Evolutionary conservation across 1,284 basidiomycete species (phyloP).

Genomic region (Apiotrichum porosum): DNA sequence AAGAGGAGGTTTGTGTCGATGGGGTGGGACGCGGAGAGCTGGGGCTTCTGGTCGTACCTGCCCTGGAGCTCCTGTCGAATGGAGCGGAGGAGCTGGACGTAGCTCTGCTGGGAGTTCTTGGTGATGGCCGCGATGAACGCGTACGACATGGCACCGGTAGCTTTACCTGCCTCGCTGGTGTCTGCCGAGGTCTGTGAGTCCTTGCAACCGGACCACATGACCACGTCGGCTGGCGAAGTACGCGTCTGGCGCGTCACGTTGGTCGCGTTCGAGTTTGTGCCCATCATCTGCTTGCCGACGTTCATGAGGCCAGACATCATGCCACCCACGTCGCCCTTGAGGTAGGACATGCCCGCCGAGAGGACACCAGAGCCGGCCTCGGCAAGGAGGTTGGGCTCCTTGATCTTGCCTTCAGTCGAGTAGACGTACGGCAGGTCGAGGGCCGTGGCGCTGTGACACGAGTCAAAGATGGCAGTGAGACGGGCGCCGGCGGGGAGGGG

Average conservation of each 20-base stretch:
- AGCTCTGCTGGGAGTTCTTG: slow-evolving; percentile 67
- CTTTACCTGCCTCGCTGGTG: slow-evolving; percentile 69
- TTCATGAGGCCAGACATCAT: slow-evolving; percentile 54
- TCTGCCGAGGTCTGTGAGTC: slow-evolving; percentile 92
- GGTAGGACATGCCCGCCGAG: slow-evolving; percentile 36
- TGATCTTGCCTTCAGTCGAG: slow-evolving; percentile 76
- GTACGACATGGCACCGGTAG: slow-evolving; percentile 73
- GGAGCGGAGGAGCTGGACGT: slow-evolving; percentile 68
- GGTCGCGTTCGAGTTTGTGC: slow-evolving; percentile 8
- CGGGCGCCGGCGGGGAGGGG: slow-evolving; percentile 77
- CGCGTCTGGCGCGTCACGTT: slow-evolving; percentile 57
- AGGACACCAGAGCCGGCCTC: slow-evolving; percentile 72
- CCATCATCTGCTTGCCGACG: slow-evolving; percentile 16
- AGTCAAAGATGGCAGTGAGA: slow-evolving; percentile 79
- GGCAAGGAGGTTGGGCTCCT: slow-evolving; percentile 77
- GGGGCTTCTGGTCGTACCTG: slow-evolving; percentile 80
- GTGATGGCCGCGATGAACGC: slow-evolving; percentile 66
- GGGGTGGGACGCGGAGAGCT: slow-evolving; percentile 51
- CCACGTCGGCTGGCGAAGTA: slow-evolving; percentile 69
- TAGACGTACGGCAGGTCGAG: slow-evolving; percentile 58
- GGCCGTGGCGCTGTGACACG: slow-evolving; percentile 51
- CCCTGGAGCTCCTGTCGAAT: slow-evolving; percentile 55
- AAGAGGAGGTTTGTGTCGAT: slow-evolving; percentile 26
- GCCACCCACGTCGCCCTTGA: slow-evolving; percentile 65
- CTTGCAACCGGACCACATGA: slow-evolving; percentile 77